Evolutionary conservation across 1,139 yeast genomes (phyloP).

Genomic region (Lizanozyma gosingica): DNA sequence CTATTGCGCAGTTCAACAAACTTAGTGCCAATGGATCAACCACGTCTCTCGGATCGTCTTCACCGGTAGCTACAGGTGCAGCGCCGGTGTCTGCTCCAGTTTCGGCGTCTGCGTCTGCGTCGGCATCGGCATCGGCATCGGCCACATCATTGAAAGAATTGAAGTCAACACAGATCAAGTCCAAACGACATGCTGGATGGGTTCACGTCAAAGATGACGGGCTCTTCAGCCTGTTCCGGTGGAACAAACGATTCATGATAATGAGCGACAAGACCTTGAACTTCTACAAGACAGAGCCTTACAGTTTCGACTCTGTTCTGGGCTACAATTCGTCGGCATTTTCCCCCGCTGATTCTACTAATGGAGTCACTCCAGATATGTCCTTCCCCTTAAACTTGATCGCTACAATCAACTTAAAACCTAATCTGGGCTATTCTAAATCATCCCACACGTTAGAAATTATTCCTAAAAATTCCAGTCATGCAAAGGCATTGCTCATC

Average conservation of each 20-base stretch:
- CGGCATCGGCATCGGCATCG: neutral
- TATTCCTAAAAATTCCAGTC: constrained; percentile 41
- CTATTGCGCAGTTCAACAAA: constrained; percentile 9
- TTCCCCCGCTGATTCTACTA: constrained; percentile 8
- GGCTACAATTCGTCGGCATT: constrained; percentile 6
- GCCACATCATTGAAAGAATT: neutral
- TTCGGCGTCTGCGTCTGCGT: neutral
- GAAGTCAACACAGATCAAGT: neutral
- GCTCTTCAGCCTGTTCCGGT: constrained; percentile 65
- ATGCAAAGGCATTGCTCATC: constrained; percentile 58
- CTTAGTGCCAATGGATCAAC: neutral
- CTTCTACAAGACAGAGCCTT: constrained; percentile 62
- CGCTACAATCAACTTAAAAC: constrained; percentile 30
- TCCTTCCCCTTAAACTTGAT: constrained; percentile 34
- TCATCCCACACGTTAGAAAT: constrained; percentile 70
- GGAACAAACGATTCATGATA: constrained; percentile 84
- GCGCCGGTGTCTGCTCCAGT: neutral
- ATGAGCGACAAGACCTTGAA: constrained; percentile 68
- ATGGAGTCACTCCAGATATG: constrained; percentile 22
- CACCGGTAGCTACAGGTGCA: neutral
- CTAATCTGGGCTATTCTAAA: constrained; percentile 44
- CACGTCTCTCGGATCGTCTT: neutral
- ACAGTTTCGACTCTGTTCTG: constrained; percentile 4
- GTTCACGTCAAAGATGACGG: constrained; percentile 91
- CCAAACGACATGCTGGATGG: constrained; percentile 49